Conservation (phyloP, 208 protist genomes). For the Kentomonas sorsogonicus region DNA sequence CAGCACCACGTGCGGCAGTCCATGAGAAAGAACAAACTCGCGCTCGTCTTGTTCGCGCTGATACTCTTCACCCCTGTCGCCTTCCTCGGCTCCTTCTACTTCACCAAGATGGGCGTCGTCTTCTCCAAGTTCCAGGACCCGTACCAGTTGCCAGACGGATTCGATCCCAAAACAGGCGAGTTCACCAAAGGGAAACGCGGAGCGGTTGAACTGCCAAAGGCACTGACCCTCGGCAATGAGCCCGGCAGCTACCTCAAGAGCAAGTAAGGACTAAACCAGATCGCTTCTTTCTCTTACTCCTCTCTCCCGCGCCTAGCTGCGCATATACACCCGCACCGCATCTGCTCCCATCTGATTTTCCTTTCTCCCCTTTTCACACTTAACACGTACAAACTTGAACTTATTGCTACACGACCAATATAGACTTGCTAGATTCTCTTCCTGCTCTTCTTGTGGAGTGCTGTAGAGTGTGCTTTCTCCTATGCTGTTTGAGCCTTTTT, state of each 20-base stretch:
- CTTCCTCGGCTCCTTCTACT: constrained; percentile 66
- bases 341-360: too few species aligned
- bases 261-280: not conserved
- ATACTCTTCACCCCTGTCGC: constrained; percentile 38
- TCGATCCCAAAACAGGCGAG: constrained; percentile 53
- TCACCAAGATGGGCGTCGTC: constrained; percentile 48
- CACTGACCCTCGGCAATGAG: constrained; percentile 43
- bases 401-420: too few species aligned
- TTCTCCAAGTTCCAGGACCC: constrained; percentile 58
- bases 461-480: too few species aligned
- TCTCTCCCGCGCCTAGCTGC: not conserved
- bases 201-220: constrained; percentile 15
- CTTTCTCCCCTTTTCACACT: too few species aligned
- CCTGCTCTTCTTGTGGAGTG: too few species aligned
- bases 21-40: constrained; percentile 68
- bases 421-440: too few species aligned
- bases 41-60: constrained; percentile 36
- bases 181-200: constrained; percentile 17
- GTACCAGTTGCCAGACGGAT: constrained; percentile 66
- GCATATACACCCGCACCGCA: too few species aligned
- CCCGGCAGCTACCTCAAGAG: constrained; percentile 33
- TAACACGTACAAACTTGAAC: too few species aligned
- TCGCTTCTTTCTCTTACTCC: constrained; percentile 1
- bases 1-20: constrained; percentile 59
- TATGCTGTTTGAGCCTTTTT: too few species aligned